Conservation (phyloP, 202 grass and related monocot genomes). For the Panicum virgatum region DNA sequence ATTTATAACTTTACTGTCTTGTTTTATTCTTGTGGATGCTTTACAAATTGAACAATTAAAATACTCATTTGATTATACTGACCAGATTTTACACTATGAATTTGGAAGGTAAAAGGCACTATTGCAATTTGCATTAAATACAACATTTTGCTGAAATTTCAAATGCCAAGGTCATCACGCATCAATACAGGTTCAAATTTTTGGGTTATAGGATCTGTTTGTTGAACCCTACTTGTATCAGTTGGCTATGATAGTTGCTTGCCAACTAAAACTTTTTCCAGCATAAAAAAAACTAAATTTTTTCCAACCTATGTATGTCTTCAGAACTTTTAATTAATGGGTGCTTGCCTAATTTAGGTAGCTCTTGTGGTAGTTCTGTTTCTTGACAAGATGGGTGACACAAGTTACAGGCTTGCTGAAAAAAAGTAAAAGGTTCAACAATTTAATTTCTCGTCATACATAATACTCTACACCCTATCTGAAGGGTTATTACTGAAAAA, state of each 20-base stretch:
- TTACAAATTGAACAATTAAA: neutral
- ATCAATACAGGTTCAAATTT: neutral
- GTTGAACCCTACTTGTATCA: neutral
- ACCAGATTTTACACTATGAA: neutral
- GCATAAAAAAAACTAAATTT: no score
- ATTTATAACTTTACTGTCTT: neutral
- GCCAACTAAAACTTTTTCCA: neutral
- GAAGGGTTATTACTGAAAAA: neutral
- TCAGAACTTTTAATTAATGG: neutral
- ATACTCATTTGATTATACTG: neutral
- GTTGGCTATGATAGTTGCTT: neutral
- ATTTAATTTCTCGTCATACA: neutral
- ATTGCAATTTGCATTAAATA: neutral
- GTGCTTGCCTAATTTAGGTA: neutral
- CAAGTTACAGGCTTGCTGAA: neutral
- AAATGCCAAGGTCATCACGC: neutral
- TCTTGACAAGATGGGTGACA: neutral
- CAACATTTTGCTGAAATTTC: neutral
- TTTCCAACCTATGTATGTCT: neutral
- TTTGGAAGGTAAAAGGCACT: neutral
- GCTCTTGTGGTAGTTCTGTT: neutral
- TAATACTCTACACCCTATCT: constrained; percentile 2
- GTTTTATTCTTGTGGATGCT: neutral
- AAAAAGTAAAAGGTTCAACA: neutral
- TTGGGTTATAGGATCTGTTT: neutral